Conservation (phyloP, 148 eudicot genomes). For the Camellia lanceoleosa region DNA sequence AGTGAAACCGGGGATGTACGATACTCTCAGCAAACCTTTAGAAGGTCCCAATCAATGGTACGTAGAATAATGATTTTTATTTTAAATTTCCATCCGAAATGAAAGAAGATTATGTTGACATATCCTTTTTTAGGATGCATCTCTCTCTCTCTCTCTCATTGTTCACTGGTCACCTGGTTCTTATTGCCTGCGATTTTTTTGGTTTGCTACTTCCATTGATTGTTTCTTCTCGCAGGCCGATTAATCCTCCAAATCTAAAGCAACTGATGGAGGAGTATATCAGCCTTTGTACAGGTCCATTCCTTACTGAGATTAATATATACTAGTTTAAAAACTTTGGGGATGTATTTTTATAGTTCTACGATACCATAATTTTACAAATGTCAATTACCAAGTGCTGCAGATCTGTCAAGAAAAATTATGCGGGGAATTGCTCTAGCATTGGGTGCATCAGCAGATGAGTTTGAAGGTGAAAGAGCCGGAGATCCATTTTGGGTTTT, state of each 20-base stretch:
- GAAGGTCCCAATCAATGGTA: conserved; percentile 88
- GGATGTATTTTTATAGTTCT: not conserved
- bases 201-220: not conserved
- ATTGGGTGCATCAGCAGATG: conserved; percentile 59
- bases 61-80: conserved; percentile 2
- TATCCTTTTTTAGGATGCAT: not conserved
- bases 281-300: conserved; percentile 68
- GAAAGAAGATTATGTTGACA: not conserved
- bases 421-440: conserved; percentile 89
- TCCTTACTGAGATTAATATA: not conserved
- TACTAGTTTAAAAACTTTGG: not conserved
- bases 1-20: conserved; percentile 62
- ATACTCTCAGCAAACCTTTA: conserved; percentile 62
- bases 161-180: not conserved
- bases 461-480: conserved; percentile 73
- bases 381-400: conserved; percentile 3
- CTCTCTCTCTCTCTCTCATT: not conserved
- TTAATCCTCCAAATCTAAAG: conserved; percentile 59
- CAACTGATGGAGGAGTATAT: conserved; percentile 71
- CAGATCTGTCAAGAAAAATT: conserved; percentile 85
- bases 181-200: not conserved
- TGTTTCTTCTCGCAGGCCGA: conserved; percentile 62
- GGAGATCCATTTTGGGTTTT: conserved; percentile 97
- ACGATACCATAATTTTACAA: not conserved
- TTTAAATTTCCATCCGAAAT: not conserved